These are phyloP conservation scores for Paramecium caudatum DNA, from an alignment of 73 alveolate genomes.

Conservation along the genomic window DNA sequence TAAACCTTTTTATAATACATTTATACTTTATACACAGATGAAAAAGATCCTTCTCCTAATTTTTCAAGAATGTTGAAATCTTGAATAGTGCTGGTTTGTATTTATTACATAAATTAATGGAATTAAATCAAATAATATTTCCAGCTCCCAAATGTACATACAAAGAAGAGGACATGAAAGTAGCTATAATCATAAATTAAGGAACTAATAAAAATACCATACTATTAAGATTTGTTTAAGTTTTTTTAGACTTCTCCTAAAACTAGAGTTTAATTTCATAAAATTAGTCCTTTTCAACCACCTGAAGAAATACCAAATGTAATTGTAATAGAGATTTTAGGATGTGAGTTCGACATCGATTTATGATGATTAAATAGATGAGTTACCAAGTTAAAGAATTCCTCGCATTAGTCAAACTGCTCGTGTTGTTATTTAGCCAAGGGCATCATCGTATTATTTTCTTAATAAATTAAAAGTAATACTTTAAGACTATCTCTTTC, in stretches of 20 bases:
- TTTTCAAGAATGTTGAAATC: conserved; percentile 65
- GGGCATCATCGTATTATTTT: no score
- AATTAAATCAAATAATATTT: conserved; percentile 43
- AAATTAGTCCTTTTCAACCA: conserved; percentile 36
- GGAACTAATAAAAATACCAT: conserved; percentile 58
- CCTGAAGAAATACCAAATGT: conserved; percentile 45
- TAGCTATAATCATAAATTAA: background rate
- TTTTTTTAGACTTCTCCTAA: background rate
- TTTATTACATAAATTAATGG: conserved; percentile 52
- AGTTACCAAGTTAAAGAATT: conserved; percentile 20
- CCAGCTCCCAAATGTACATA: conserved; percentile 52
- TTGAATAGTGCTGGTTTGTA: background rate
- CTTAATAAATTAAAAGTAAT: background rate
- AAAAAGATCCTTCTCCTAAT: conserved; percentile 74
- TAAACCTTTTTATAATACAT: background rate
- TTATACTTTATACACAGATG: conserved; percentile 67
- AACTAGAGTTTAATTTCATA: conserved; percentile 18
- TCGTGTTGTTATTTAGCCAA: no score
- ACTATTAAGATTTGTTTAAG: conserved; percentile 25
- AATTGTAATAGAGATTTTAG: background rate
- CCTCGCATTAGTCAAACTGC: conserved; percentile 12
- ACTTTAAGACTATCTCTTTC: background rate
- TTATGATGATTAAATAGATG: conserved; percentile 30
- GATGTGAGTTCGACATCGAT: background rate
- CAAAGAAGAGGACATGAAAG: conserved; percentile 47